Base-by-base conservation (phyloP, 495 filamentous ascomycete genomes). In the Hyaloscypha hepaticicola region DNA sequence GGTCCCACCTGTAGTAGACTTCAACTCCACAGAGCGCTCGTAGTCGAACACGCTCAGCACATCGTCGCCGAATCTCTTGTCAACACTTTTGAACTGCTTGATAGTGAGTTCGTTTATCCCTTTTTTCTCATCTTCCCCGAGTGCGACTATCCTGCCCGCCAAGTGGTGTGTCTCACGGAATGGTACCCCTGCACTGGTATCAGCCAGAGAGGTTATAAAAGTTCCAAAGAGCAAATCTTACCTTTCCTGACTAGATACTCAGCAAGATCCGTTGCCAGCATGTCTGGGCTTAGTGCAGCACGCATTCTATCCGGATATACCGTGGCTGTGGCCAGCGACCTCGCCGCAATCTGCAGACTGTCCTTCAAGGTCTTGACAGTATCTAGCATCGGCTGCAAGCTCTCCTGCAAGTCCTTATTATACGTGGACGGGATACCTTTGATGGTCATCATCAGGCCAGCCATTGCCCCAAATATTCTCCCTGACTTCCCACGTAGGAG, bases 401-500 rank as follows among this genome's bases (percentile, higher is more conserved):
- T 89, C 78, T 98, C 94, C 76, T 96, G 94, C 19, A 96, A 79
- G 71, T 97, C 93, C 79, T 97, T 98, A 80, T 97, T 96, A 81
- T 97, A 97, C 6, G 92, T 96, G 26, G 86, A 90, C 2, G 94
- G 92, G 24, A 96, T 82, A 34, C 90, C 90, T 80, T 98, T 97
- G 73, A 91, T 86, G 16, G 88, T 95, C 75, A 83, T 85, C 86
- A 92, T 94, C 69, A 97, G 80, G 34, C 94, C 94, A 8, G 90
- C 83, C 88, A 97, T 92, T 70, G 93, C 88, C 14, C 70, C 70
- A 72, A 96, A 94, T 9, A 87, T 87, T 51, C 93, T 82, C 1
- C 93, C 93, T 34, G 84, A 80, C 80, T 97, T 97, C 21, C 93
- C 94, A 5, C 94, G 84, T 31, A 98, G 81, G 55, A 98, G 85